Base-by-base conservation (phyloP, 768 basidiomycete species). In the Serendipita sp. region DNA sequence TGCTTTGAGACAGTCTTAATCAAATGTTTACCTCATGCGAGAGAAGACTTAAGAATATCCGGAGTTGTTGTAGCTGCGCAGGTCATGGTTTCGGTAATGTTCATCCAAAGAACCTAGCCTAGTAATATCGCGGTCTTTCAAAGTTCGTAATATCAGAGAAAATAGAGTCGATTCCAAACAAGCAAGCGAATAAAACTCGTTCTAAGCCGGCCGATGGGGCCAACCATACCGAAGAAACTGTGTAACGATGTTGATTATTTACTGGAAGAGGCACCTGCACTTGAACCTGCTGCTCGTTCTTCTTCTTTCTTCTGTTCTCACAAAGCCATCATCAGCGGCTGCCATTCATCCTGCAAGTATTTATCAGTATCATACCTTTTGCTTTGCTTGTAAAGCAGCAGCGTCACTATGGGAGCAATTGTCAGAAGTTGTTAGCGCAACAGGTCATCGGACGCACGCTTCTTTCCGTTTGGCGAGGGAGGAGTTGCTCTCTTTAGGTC, bases 311-410 rank as follows among this genome's bases (percentile, higher is more conserved):
- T 33, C 55, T 33, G 16, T n/a, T 23, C 16, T 4, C 5, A 52
- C 8, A 52, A 52, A 52, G 48, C 5, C 40, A 40, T 13, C 11
- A 27, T 23, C 10, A n/a, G 36, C n/a, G 10, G 23, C 29, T 23
- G 27, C 34, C 18, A 8, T 23, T 60, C 27, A 10, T 23, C 27
- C 29, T 31, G 31, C 27, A 27, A 27, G 29, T n/a, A 52, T n/a
- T 37, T 50, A 27, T 31, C 13, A 53, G 15, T 18, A 29, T 3
- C 77, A 45, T 74, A 84, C 88, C 84, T 85, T 87, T 72, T 90
- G 88, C 72, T 91, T 91, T 66, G 83, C 82, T 64, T 85, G 80
- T 66, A 91, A 72, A 50, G 81, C 80, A 69, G 85, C 85, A 46
- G 88, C 87, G 73, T 91, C 87, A 65, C 88, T 91, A 70, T 18